These are phyloP conservation scores for Pulveroboletus sp. DNA, from an alignment of 768 basidiomycete species.

Conservation along the genomic window DNA sequence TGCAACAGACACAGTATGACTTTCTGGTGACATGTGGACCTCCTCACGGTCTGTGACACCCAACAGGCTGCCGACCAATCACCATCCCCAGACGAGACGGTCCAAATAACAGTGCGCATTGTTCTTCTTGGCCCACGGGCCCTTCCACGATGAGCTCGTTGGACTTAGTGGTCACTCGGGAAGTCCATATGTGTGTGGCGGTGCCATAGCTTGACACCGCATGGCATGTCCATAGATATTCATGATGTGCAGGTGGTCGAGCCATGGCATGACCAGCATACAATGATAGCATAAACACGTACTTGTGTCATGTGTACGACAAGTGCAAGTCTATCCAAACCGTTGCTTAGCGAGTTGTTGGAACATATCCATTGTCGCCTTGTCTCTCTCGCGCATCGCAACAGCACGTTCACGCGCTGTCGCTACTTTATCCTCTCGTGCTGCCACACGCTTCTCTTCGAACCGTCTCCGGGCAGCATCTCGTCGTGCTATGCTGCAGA, in stretches of 20 bases:
- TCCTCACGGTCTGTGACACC: too few relatives aligned
- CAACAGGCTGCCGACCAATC: too few relatives aligned
- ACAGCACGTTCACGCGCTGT: constrained; percentile 56
- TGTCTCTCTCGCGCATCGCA: constrained; percentile 73
- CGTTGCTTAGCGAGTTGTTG: constrained; percentile 84
- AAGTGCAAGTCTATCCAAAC: constrained; percentile 36
- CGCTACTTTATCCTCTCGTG: constrained; percentile 46
- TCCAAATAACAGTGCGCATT: too few relatives aligned
- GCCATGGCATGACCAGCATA: not conserved
- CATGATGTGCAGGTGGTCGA: not conserved
- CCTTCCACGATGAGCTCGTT: too few relatives aligned
- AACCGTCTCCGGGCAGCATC: constrained; percentile 66
- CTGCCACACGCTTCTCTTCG: constrained; percentile 43
- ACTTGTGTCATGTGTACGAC: constrained; percentile 1
- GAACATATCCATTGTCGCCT: constrained; percentile 96
- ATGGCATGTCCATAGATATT: not conserved
- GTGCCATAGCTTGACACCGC: not conserved
- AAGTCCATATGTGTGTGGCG: too few relatives aligned
- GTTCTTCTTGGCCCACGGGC: too few relatives aligned
- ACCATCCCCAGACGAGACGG: too few relatives aligned
- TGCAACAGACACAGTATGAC: too few relatives aligned
- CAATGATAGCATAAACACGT: not conserved
- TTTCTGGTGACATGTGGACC: too few relatives aligned
- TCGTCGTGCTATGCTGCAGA: constrained; percentile 59
- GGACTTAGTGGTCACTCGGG: too few relatives aligned